These are phyloP conservation scores for Penicillium crustosum DNA, from an alignment of 2,329 filamentous ascomycete species.

Conservation along the genomic window DNA sequence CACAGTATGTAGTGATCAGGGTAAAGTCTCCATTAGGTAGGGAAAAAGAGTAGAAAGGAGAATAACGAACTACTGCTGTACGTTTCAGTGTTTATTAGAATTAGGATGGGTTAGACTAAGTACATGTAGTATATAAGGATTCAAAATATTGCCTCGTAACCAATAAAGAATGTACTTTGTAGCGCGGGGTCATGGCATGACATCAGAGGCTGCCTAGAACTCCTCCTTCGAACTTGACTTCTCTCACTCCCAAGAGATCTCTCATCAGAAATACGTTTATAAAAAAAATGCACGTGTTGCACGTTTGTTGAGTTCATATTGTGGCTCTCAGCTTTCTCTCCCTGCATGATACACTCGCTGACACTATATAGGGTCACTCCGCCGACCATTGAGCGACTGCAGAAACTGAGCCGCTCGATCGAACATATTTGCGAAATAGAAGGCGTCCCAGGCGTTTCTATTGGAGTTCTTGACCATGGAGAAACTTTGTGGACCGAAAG, in stretches of 20 bases:
- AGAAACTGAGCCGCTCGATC: not conserved
- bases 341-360: not conserved
- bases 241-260: not conserved
- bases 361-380: not conserved
- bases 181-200: not conserved
- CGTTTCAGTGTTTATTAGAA: too few relatives aligned
- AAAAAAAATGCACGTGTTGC: not conserved
- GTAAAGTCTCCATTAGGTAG: too few relatives aligned
- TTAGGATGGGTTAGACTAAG: too few relatives aligned
- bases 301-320: too few relatives aligned
- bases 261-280: not conserved
- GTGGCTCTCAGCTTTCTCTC: too few relatives aligned
- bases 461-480: conserved; percentile 2
- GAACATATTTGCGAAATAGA: not conserved
- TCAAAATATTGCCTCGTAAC: not conserved
- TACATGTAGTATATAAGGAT: too few relatives aligned
- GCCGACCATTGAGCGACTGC: not conserved
- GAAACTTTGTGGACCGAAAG: not conserved
- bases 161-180: not conserved
- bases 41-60: too few relatives aligned
- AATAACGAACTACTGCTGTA: too few relatives aligned
- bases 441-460: not conserved
- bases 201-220: not conserved
- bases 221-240: not conserved
- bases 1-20: too few relatives aligned